Base-by-base conservation (phyloP, 2,329 filamentous ascomycete species). In the Cordyceps javanica region DNA sequence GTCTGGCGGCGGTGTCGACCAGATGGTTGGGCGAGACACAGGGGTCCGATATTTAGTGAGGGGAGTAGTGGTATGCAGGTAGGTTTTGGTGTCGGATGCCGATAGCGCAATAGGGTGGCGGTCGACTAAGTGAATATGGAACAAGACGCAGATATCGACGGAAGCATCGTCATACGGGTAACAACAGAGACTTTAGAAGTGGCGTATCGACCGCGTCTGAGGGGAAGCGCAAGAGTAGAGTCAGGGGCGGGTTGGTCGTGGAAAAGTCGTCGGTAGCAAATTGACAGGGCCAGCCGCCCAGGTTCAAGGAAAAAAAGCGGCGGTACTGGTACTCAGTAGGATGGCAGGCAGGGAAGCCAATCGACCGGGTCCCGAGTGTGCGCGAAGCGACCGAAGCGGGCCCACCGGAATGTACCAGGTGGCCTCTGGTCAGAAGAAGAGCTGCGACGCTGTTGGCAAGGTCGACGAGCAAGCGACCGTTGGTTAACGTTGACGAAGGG, bases 211-310 rank as follows among this genome's bases (percentile, higher is more conserved):
- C 19, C 14, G 41, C 28, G 19, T 36, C 34, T 26, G 14, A 25
- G n/a, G n/a, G n/a, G 23, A 53, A 26, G 52, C 53, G 42, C 42
- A 32, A 11, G 53, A 28, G 32, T 21, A 48, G 23, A 46, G 23
- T 55, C 53, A 55, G 53, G 53, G 53, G 42, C 42, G 32, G 25
- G 32, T 19, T n/a, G n/a, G 53, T 55, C 41, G 30, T 55, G 53
- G 30, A 39, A 36, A n/a, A 55, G 23, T 55, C 23, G 53, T 55
- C 41, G 26, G 39, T 54, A 55, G 53, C 53, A 55, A 39, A 45
- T 55, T 48, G 53, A 39, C 53, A 19, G 39, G n/a, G n/a, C n/a
- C n/a, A n/a, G 52, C 38, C 52, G 14, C 21, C 30, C 39, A 38
- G 52, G 39, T 25, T 54, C 16, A 21, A 36, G 26, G 30, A 55